Evolutionary conservation across 2,329 filamentous ascomycete species (phyloP).

Genomic region (Dryadomyces sulphureus): DNA sequence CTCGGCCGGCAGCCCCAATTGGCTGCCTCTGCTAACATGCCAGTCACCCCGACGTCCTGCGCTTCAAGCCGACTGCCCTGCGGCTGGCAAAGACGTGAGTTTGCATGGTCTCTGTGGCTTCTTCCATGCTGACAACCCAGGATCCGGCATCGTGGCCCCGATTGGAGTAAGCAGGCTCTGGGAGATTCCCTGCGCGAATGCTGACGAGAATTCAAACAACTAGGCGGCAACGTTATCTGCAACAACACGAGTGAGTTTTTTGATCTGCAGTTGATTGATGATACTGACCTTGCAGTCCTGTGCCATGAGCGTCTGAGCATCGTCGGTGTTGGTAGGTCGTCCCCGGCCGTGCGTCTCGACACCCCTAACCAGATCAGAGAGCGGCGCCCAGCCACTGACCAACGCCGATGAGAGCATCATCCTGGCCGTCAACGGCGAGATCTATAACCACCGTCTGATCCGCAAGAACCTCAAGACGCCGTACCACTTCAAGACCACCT

Average conservation of each 20-base stretch:
- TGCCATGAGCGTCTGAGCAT: slow-evolving; percentile 97
- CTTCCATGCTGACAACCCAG: slow-evolving; percentile 28
- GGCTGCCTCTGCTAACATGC: slow-evolving; percentile 8
- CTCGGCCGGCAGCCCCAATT: slow-evolving; percentile 12
- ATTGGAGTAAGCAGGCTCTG: slow-evolving; percentile 57
- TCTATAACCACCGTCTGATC: slow-evolving; percentile 96
- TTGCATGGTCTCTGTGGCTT: slow-evolving; percentile 22
- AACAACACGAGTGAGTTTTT: slow-evolving; percentile 71
- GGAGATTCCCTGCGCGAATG: background rate
- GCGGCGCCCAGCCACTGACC: slow-evolving; percentile 87
- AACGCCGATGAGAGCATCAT: slow-evolving; percentile 80
- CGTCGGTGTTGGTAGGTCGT: slow-evolving; percentile 73
- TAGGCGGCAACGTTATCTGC: slow-evolving; percentile 75
- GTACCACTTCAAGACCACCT: slow-evolving; percentile 97
- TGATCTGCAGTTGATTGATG: too few relatives aligned
- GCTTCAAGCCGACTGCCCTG: slow-evolving; percentile 91
- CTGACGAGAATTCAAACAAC: slow-evolving; percentile 7
- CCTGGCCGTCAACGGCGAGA: slow-evolving; percentile 96
- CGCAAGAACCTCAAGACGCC: slow-evolving; percentile 70
- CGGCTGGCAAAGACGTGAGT: slow-evolving; percentile 88
- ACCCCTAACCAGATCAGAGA: slow-evolving; percentile 43
- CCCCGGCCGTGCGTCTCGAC: background rate
- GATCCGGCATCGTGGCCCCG: slow-evolving; percentile 88
- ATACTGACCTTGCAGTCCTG: slow-evolving; percentile 47
- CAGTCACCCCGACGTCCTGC: slow-evolving; percentile 82